A percentile compares a stretch with the other conserved stretches of the same genome.
Conservation (phyloP, 257 asterid species). For the Forsythia viridissima region DNA sequence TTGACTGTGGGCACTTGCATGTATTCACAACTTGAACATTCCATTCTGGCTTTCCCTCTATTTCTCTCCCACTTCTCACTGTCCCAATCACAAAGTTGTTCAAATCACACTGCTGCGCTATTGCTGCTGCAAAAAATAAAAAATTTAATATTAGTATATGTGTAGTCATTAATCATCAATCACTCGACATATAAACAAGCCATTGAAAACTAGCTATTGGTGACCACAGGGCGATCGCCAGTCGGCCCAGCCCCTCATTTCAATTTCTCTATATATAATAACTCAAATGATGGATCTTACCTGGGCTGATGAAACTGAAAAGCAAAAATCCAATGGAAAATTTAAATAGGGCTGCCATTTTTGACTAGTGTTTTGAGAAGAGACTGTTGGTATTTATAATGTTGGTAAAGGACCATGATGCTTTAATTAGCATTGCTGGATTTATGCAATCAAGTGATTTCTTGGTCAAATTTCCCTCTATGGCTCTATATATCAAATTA, state of each 20-base stretch:
- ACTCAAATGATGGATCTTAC: not conserved
- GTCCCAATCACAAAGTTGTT: conserved; percentile 25
- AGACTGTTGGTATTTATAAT: not conserved
- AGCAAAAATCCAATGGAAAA: not conserved
- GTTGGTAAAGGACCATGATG: not conserved
- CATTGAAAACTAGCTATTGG: not conserved
- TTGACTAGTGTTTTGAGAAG: not conserved
- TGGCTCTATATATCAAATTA: too few species aligned
- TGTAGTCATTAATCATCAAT: not conserved
- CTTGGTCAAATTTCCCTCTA: not conserved
- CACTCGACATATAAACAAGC: not conserved
- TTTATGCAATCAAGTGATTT: not conserved
- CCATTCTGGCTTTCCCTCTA: conserved; percentile 21
- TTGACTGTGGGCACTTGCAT: conserved; percentile 19
- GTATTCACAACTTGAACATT: conserved; percentile 23
- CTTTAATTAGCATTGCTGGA: not conserved
- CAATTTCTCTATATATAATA: too few species aligned
- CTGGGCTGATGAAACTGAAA: not conserved
- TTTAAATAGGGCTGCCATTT: not conserved
- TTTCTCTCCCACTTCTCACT: conserved; percentile 22
- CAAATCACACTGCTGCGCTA: conserved; percentile 16
- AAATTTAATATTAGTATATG: not conserved
- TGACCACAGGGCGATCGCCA: not conserved
- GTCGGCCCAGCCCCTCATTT: not conserved
- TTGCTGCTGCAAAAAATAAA: not conserved